Conservation (phyloP, 257 asterid genomes). For the Solanum medicagineum region DNA sequence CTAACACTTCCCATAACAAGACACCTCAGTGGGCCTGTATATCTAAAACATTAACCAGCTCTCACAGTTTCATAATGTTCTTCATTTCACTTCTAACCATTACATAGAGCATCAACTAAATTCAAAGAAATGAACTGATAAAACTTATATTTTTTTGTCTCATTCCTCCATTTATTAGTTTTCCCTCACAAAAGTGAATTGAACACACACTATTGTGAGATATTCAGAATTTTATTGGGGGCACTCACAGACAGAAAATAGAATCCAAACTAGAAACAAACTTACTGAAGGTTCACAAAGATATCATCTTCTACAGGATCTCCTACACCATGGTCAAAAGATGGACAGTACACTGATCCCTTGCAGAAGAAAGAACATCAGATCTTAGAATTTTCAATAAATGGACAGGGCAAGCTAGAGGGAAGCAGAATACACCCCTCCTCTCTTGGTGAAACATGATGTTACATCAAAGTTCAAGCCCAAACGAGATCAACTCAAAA, state of each 20-base stretch:
- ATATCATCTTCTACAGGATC: slow-evolving; percentile 94
- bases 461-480: neutral
- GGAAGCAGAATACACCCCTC: neutral
- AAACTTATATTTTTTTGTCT: neutral
- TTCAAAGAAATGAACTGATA: neutral
- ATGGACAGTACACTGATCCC: slow-evolving; percentile 86
- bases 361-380: slow-evolving; percentile 13
- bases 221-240: neutral
- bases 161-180: neutral
- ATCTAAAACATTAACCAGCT: neutral
- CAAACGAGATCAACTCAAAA: neutral
- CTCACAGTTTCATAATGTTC: neutral
- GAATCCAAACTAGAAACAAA: neutral
- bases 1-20: neutral
- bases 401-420: neutral
- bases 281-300: slow-evolving; percentile 79
- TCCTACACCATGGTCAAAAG: slow-evolving; percentile 93
- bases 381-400: neutral
- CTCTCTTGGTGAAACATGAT: neutral
- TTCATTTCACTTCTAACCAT: neutral
- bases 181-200: neutral
- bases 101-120: neutral
- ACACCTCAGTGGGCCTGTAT: neutral
- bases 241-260: neutral
- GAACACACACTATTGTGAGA: neutral